phyloP scores from a whole-genome alignment of 768 basidiomycete species.

The Amanita muscaria region DNA sequence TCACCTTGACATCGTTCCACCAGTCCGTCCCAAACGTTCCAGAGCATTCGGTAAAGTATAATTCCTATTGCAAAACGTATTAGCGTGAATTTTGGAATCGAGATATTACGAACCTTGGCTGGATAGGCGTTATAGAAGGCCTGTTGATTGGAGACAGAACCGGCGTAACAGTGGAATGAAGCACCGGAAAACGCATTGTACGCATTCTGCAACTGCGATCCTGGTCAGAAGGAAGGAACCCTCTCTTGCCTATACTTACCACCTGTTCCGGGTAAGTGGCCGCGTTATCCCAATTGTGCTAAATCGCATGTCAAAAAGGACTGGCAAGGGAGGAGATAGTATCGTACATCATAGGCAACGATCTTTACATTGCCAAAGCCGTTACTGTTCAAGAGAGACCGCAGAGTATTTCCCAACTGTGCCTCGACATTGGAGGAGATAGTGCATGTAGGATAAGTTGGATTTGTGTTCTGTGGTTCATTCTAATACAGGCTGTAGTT shows the following conservation, averaged over 20 bases:
- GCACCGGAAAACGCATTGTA: conserved; percentile 52
- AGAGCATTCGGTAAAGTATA: conserved; percentile 54
- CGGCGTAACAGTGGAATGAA: conserved; percentile 66
- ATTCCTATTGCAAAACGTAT: conserved; percentile 22
- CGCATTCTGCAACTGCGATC: conserved; percentile 42
- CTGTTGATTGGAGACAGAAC: conserved; percentile 43
- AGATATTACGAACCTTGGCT: conserved; percentile 30
- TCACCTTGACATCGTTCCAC: conserved; percentile 75
- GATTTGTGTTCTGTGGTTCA: conserved; percentile 47
- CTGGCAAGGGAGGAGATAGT: not conserved
- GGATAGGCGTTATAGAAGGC: conserved; percentile 49
- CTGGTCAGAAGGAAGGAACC: not conserved
- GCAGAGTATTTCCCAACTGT: conserved; percentile 45
- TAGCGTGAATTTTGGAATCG: too few relatives aligned
- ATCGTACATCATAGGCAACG: conserved; percentile 30
- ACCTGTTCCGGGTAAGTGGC: conserved; percentile 51
- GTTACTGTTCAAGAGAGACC: conserved; percentile 53
- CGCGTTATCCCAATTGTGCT: conserved; percentile 68
- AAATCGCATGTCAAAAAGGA: conserved; percentile 3
- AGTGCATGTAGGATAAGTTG: conserved; percentile 59
- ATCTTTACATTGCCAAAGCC: conserved; percentile 52
- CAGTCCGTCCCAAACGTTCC: conserved; percentile 62
- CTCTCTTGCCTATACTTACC: not conserved
- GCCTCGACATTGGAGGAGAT: conserved; percentile 51
- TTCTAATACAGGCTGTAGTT: conserved; percentile 20